Evolutionary conservation across 768 basidiomycete species (phyloP).

Genomic region (Leccinum incarnatum): DNA sequence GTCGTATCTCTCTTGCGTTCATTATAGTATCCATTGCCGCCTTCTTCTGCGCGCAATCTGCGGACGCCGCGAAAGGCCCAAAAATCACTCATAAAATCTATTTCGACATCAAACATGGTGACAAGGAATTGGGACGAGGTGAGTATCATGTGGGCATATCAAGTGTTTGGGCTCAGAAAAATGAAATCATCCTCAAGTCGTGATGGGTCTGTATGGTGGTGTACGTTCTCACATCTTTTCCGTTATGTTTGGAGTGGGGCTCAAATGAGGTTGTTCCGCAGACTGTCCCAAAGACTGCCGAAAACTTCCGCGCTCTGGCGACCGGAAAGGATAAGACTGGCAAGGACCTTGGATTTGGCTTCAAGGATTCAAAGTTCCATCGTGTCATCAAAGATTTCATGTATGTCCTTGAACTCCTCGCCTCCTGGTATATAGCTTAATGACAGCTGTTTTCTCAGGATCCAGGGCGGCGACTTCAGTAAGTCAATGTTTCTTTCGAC

Average conservation of each 20-base stretch:
- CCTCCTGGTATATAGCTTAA: not conserved
- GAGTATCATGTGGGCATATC: constrained; percentile 22
- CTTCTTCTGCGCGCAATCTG: constrained; percentile 68
- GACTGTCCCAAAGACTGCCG: constrained; percentile 95
- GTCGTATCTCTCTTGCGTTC: constrained; percentile 59
- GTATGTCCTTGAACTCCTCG: constrained; percentile 37
- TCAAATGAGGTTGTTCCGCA: constrained; percentile 26
- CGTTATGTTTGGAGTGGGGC: not conserved
- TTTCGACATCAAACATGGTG: constrained; percentile 95
- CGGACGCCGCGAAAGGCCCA: constrained; percentile 82
- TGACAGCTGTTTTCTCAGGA: constrained; percentile 46
- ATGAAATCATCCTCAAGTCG: constrained; percentile 44
- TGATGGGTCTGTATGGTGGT: constrained; percentile 88
- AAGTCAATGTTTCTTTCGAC: constrained; percentile 33
- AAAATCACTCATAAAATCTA: constrained; percentile 90
- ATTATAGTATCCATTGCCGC: constrained; percentile 62
- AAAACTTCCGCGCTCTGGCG: constrained; percentile 94
- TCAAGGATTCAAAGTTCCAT: constrained; percentile 96
- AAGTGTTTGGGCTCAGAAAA: constrained; percentile 6
- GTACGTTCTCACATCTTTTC: constrained; percentile 40
- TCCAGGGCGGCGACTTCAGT: constrained; percentile 99
- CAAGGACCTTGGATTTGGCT: constrained; percentile 76
- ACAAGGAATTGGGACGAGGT: constrained; percentile 81
- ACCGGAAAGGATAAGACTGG: constrained; percentile 73
- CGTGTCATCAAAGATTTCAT: constrained; percentile 94